A percentile compares a stretch with the other conserved stretches of the same genome.
phyloP scores from a whole-genome alignment of 441 rosid genomes.

The Gossypium schwendimanii region DNA sequence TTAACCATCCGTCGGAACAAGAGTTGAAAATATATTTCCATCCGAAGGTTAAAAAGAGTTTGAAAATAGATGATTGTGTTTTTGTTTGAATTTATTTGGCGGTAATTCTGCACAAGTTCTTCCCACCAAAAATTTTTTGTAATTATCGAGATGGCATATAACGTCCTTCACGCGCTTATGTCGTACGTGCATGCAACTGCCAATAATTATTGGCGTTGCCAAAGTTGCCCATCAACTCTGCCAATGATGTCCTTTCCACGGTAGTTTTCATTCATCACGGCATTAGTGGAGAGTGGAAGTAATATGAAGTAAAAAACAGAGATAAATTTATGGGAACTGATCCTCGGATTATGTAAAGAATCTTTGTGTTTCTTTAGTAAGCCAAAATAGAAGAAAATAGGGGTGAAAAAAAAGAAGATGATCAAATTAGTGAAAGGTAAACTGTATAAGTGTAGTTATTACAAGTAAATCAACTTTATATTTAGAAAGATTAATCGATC shows the following conservation, averaged over 20 bases:
- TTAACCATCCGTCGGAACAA: no score
- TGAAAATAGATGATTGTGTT: not conserved
- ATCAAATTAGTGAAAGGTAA: no score
- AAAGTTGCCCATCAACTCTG: not conserved
- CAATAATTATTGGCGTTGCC: not conserved
- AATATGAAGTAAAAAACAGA: not conserved
- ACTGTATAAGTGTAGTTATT: no score
- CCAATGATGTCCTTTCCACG: not conserved
- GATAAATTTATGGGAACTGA: not conserved
- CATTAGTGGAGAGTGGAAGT: not conserved
- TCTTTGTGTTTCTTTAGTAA: not conserved
- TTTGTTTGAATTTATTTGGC: not conserved
- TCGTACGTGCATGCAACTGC: not conserved
- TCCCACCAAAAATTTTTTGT: not conserved
- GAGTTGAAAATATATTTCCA: no score
- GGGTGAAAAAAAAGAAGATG: not conserved
- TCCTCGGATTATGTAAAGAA: not conserved
- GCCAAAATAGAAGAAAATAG: not conserved
- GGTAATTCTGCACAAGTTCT: not conserved
- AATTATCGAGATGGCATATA: not conserved
- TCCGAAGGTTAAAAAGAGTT: not conserved
- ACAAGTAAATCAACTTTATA: no score
- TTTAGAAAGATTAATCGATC: no score
- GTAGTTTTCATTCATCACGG: not conserved
- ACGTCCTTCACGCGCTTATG: not conserved